Evolutionary conservation across 371 early-diverging fungal genomes (phyloP).

Genomic region (Mortierella sp.): DNA sequence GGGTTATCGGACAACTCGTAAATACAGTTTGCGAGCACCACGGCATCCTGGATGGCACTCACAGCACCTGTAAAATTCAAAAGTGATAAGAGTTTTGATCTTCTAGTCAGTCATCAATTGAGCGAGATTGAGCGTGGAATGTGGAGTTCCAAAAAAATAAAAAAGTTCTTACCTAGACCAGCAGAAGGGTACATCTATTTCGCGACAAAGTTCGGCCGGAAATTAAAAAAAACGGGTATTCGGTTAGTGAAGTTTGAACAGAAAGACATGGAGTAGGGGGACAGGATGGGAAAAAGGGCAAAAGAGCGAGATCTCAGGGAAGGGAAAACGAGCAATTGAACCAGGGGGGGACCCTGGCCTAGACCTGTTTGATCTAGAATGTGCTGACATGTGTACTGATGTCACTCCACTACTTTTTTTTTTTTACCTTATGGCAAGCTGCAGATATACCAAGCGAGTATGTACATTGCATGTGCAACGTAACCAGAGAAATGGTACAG

Average conservation of each 20-base stretch:
- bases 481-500: background rate
- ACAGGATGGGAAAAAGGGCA: background rate
- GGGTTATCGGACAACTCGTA: slow-evolving; percentile 29
- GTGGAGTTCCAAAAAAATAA: background rate
- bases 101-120: too few species aligned
- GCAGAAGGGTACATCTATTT: slow-evolving; percentile 31
- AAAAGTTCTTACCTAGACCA: slow-evolving; percentile 19
- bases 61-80: slow-evolving; percentile 25
- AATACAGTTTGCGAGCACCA: slow-evolving; percentile 26
- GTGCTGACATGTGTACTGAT: too few species aligned
- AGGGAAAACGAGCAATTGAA: too few species aligned
- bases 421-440: slow-evolving; percentile 41
- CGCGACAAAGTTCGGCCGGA: background rate
- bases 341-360: too few species aligned
- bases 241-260: background rate
- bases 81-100: background rate
- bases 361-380: too few species aligned
- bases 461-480: background rate
- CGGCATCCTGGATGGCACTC: slow-evolving; percentile 36
- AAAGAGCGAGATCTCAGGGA: too few species aligned
- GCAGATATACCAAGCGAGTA: background rate
- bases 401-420: background rate
- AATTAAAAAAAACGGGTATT: background rate
- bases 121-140: too few species aligned
- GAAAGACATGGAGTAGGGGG: background rate